Evolutionary conservation across 768 basidiomycete species (phyloP).

Genomic region (Termitomyces sp.): DNA sequence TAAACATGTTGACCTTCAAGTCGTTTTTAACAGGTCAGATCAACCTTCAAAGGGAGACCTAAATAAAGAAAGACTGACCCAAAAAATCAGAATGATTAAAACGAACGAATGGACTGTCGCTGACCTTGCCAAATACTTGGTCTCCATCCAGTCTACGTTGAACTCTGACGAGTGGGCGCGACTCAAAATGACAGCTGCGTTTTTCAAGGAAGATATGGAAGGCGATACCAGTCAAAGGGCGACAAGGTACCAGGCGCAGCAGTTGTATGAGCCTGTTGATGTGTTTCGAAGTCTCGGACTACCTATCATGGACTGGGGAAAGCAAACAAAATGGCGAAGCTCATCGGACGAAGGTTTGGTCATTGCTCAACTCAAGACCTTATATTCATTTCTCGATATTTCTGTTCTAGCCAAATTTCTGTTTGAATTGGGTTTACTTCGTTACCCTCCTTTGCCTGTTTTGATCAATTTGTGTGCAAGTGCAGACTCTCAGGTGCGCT

Average conservation of each 20-base stretch:
- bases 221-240: slow-evolving; percentile 28
- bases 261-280: slow-evolving; percentile 84
- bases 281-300: slow-evolving; percentile 68
- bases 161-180: slow-evolving; percentile 44
- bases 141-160: slow-evolving; percentile 65
- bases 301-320: slow-evolving; percentile 88
- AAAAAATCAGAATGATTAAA: slow-evolving; percentile 66
- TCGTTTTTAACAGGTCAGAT: slow-evolving; percentile 82
- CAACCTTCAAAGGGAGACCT: not conserved
- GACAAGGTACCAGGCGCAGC: slow-evolving; percentile 56
- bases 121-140: slow-evolving; percentile 85
- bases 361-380: not conserved
- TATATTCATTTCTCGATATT: not conserved
- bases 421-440: slow-evolving; percentile 64
- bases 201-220: slow-evolving; percentile 50
- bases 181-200: slow-evolving; percentile 70
- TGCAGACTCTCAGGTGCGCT: slow-evolving; percentile 35
- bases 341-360: slow-evolving; percentile 80
- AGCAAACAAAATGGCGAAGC: slow-evolving; percentile 70
- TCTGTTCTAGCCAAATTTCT: slow-evolving; percentile 67
- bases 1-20: slow-evolving; percentile 88
- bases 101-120: slow-evolving; percentile 87
- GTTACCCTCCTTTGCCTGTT: slow-evolving; percentile 62
- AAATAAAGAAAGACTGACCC: not conserved
- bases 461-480: slow-evolving; percentile 70